Conservation (phyloP, 768 basidiomycete species). For the Suillus americanus region DNA sequence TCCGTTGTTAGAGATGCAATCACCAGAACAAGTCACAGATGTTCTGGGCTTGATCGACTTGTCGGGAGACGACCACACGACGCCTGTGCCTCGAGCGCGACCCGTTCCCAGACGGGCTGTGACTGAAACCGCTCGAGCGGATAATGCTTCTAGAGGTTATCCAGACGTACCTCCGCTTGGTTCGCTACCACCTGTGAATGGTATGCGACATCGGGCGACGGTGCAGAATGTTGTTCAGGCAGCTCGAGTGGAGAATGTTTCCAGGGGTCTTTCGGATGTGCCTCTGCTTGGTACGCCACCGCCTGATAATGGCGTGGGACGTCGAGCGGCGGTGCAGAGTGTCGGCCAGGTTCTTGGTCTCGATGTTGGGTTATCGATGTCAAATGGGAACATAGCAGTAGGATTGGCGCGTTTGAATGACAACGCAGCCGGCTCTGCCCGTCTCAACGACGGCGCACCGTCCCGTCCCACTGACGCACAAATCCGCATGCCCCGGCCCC, state of each 20-base stretch:
- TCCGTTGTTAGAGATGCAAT: constrained; percentile 25
- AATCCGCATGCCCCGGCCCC: constrained; percentile 1
- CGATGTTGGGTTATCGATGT: constrained; percentile 12
- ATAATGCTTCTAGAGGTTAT: constrained; percentile 10
- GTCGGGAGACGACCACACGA: constrained; percentile 27
- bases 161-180: constrained; percentile 14
- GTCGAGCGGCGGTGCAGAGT: constrained; percentile 15
- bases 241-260: constrained; percentile 14
- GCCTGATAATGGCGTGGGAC: constrained; percentile 17
- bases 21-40: constrained; percentile 25
- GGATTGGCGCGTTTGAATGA: constrained; percentile 9
- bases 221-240: constrained; percentile 16
- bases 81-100: constrained; percentile 21
- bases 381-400: constrained; percentile 13
- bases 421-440: constrained; percentile 7
- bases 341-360: constrained; percentile 17
- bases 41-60: constrained; percentile 28
- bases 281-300: constrained; percentile 10
- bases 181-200: constrained; percentile 9
- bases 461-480: neutral
- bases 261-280: constrained; percentile 18
- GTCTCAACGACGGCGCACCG: neutral
- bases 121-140: constrained; percentile 16
- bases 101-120: constrained; percentile 26
- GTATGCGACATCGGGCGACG: constrained; percentile 16